These are phyloP conservation scores for Lasiosphaeria miniovina DNA, from an alignment of 495 filamentous ascomycete species.

Conservation along the genomic window DNA sequence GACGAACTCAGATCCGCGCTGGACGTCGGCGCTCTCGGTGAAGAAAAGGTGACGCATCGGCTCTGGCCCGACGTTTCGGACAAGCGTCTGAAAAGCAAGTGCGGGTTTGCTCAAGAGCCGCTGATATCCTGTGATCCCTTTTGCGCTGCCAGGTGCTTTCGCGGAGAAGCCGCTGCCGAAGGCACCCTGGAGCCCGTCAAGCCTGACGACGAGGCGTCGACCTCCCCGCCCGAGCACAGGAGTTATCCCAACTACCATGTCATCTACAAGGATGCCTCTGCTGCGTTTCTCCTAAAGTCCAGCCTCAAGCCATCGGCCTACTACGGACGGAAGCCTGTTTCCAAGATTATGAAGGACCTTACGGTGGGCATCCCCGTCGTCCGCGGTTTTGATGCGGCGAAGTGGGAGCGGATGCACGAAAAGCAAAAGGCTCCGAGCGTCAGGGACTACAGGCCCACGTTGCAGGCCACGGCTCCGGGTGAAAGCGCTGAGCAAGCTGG, in stretches of 20 bases:
- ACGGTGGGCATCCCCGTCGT: slow-evolving; percentile 82
- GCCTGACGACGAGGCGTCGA: slow-evolving; percentile 34
- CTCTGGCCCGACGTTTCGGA: slow-evolving; percentile 66
- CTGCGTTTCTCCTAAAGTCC: slow-evolving; percentile 78
- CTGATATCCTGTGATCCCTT: slow-evolving; percentile 51
- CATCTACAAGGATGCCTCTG: slow-evolving; percentile 71
- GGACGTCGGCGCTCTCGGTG: slow-evolving; percentile 84
- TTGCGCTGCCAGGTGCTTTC: slow-evolving; percentile 53
- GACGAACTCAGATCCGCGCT: slow-evolving; percentile 90
- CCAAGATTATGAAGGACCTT: slow-evolving; percentile 78
- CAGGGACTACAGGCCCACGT: background rate
- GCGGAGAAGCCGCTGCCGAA: slow-evolving; percentile 53
- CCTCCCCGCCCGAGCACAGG: slow-evolving; percentile 29
- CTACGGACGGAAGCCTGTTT: slow-evolving; percentile 71
- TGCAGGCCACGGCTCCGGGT: slow-evolving; percentile 24
- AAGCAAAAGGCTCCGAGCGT: slow-evolving; percentile 23
- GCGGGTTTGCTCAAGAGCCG: slow-evolving; percentile 37
- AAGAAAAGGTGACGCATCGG: slow-evolving; percentile 80
- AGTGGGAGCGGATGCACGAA: slow-evolving; percentile 73
- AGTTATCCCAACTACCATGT: slow-evolving; percentile 69
- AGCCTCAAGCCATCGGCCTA: slow-evolving; percentile 77
- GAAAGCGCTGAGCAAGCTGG: slow-evolving; percentile 27
- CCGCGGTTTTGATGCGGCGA: slow-evolving; percentile 74
- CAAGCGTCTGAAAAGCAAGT: slow-evolving; percentile 38
- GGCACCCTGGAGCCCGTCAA: slow-evolving; percentile 44